These are phyloP conservation scores for Wickerhamomyces sydowiorum DNA, from an alignment of 805 yeast genomes.

Conservation along the genomic window DNA sequence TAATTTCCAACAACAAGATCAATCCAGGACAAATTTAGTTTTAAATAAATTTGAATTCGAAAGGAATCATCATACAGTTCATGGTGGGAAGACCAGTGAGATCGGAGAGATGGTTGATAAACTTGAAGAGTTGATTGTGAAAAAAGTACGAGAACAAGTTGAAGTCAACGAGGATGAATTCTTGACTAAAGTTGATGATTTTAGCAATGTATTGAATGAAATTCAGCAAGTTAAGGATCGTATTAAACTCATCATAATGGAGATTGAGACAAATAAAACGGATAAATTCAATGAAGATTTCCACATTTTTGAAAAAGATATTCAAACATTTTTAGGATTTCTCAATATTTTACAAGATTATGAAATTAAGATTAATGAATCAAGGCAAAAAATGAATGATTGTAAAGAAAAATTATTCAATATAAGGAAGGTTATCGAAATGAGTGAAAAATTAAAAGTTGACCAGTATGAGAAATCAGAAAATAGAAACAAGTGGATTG, in stretches of 20 bases:
- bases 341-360: not conserved
- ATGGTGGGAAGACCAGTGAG: not conserved
- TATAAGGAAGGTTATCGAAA: not conserved
- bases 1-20: not conserved
- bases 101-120: not conserved
- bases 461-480: not conserved
- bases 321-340: not conserved
- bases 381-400: not conserved
- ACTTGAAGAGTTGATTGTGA: not conserved
- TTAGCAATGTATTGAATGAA: not conserved
- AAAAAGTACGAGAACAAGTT: not conserved
- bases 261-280: not conserved
- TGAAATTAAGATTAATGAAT: not conserved
- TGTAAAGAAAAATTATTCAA: not conserved
- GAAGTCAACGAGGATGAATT: conserved; percentile 2
- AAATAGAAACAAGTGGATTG: not conserved
- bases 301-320: not conserved
- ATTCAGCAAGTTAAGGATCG: not conserved
- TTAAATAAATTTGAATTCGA: not conserved
- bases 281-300: not conserved
- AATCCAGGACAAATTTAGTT: not conserved
- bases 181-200: not conserved
- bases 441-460: not conserved
- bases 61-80: not conserved
- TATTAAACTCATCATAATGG: not conserved